Evolutionary conservation across 73 alveolate genomes (phyloP).

Genomic region (Tetrahymena borealis): DNA sequence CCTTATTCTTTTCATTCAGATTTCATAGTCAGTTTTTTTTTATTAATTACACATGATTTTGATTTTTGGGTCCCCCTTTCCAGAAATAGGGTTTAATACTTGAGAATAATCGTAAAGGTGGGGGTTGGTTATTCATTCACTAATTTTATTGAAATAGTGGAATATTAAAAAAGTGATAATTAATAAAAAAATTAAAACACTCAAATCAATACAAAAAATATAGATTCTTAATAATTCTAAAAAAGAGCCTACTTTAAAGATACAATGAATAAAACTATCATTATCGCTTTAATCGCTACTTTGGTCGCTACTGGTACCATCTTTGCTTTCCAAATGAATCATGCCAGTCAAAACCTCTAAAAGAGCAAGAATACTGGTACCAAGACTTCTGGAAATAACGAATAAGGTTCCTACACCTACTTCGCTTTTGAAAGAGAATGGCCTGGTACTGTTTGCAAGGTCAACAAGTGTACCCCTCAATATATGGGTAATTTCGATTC

Average conservation of each 20-base stretch:
- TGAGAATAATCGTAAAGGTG: too few species aligned
- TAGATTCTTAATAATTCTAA: neutral
- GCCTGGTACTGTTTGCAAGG: constrained; percentile 45
- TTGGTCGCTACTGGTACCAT: neutral
- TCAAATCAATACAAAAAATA: neutral
- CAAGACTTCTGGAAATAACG: neutral
- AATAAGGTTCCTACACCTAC: neutral
- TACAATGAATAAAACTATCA: neutral
- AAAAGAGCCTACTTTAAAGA: neutral
- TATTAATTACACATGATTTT: too few species aligned
- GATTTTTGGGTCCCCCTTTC: too few species aligned
- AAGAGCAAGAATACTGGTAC: neutral
- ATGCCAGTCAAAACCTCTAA: neutral
- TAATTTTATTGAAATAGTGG: too few species aligned
- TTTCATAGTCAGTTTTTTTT: too few species aligned
- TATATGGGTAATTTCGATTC: constrained; percentile 33
- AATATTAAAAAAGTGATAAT: too few species aligned
- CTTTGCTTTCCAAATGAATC: neutral
- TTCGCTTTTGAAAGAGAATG: constrained; percentile 37
- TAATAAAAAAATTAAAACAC: neutral
- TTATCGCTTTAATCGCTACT: neutral
- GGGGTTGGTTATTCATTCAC: too few species aligned
- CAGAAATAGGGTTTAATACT: too few species aligned
- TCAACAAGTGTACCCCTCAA: constrained; percentile 3
- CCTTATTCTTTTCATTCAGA: too few species aligned